Base-by-base conservation (phyloP, 495 filamentous ascomycete species). In the Glonium stellatum region DNA sequence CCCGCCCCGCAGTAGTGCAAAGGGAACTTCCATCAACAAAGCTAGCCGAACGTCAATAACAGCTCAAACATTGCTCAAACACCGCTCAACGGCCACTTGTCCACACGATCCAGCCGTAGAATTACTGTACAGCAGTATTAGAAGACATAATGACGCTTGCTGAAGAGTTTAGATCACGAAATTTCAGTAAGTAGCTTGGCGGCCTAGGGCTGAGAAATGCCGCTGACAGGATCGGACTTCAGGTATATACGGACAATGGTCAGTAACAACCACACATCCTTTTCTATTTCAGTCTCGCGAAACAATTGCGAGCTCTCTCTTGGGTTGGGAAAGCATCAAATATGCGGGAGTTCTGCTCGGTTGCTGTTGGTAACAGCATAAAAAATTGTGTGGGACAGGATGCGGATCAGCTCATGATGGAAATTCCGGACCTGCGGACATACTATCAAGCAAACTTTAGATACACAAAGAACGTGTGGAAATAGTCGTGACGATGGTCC, bases 161-260 rank as follows among this genome's bases (percentile, higher is more conserved):
- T 54, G 79, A 81, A 72, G 93, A 97, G 81, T 90, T 99, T 70
- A 87, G 84, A 71, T 89, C 90, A 65, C 82, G 93, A 73, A 99
- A 99, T 79, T 99, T 97, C 82, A 97, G 95, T 97, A 82, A 77
- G 93, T 77, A 15, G 36, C 47, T 52, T 21, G 58, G 27, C 27
- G 27, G 27, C 19, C 21, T 50, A 23, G 10, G 60, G 47, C 46
- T 46, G 36, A 54, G 58, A 55, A 47, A 59, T 68, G 54, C 25
- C 67, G 61, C 67, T 69, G 54, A 74, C 67, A 54, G 42, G 22
- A n/a, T 49, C 13, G 12, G n/a, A 50, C 60, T 51, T n/a, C 71
- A 98, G 93, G 95, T 82, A 98, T 98, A 77, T 98, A 98, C 71
- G 93, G 88, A 72, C 93, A 98, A 95, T 98, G 93, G 93, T 98